Evolutionary conservation across 2,329 filamentous ascomycete genomes (phyloP).

Genomic region (Aspergillus sp.): DNA sequence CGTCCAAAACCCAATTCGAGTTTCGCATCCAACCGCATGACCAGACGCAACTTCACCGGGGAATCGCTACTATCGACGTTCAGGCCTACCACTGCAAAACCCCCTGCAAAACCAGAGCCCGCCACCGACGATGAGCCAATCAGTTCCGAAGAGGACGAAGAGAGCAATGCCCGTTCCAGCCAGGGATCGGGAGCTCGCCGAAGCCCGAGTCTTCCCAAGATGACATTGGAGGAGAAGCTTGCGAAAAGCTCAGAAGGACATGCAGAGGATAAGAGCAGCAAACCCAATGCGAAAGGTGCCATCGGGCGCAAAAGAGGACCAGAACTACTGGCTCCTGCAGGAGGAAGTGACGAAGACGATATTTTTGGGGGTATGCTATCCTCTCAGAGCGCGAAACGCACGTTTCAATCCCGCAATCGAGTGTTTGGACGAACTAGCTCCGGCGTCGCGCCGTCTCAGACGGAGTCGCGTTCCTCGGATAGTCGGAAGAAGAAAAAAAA

Average conservation of each 20-base stretch:
- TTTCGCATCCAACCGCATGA: conserved; percentile 24
- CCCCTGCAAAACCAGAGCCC: conserved; percentile 17
- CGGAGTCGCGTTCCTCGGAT: conserved; percentile 11
- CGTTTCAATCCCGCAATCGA: conserved; percentile 15
- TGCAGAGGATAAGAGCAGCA: conserved; percentile 1
- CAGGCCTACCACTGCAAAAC: conserved; percentile 6
- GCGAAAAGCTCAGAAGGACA: conserved; percentile 2
- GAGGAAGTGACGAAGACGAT: conserved; percentile 6
- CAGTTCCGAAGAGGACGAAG: conserved; percentile 32
- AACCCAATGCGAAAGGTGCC: conserved; percentile 7
- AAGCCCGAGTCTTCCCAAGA: conserved; percentile 2
- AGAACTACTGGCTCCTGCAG: conserved; percentile 4
- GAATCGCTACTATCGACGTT: conserved; percentile 26
- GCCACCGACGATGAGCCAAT: conserved; percentile 36
- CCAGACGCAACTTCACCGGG: conserved; percentile 14
- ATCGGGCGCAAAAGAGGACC: conserved; percentile 14
- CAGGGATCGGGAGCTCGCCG: conserved; percentile 6
- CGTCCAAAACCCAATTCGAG: conserved; percentile 26
- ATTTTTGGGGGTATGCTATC: conserved; percentile 7
- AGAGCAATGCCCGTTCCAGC: conserved; percentile 10
- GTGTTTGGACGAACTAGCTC: conserved; percentile 16
- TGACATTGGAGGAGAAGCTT: conserved; percentile 25
- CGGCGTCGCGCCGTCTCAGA: conserved; percentile 9
- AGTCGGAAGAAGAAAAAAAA: conserved; percentile 7
- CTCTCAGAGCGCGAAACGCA: conserved; percentile 14